Evolutionary conservation across 2,329 filamentous ascomycete species (phyloP), one percentile per base, ranked within the genome.

Genomic region (Clarireedia hainanense): DNA sequence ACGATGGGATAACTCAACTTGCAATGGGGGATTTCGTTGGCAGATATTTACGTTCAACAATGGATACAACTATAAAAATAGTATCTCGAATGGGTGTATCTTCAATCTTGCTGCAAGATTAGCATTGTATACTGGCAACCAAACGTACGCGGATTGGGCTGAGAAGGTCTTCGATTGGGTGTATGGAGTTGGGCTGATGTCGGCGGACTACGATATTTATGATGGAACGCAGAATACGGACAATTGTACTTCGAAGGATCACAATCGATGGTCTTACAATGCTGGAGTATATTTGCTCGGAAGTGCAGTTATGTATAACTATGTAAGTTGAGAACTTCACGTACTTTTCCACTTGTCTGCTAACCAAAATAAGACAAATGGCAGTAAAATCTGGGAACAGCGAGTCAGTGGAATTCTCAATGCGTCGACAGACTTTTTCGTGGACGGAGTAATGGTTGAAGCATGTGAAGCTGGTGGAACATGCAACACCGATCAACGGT

Each of bases 21-120:
- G 89, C 63, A 76, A 75, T 12, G 89, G 89, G 45, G 89, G 89
- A 14, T 70, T 94, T 50, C 80, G 86, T 57, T 92, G 88, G 88
- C 89, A 95, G 72, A 89, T 94, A 47, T 91, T 86, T 67, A 75
- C 80, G 1, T 89, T 87, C 75, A 91, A 92, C 67, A 81, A 79
- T 40, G 90, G 90, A n/a, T 95, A 84, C 71, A 78, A 84, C 63
- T 90, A 91, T 76, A 92, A 84, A 65, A 83, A 83, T 59, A 77
- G 79, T 23, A 81, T 83, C 58, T 80, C 80, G 0, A 80, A 82
- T 60, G 80, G 78, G 4, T 79, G 78, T 53, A 80, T 83, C 69
- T 83, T 83, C 67, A 78, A 81, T 49, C 69, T 83, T 10, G 80
- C 77, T 10, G 80, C 87, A 2, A 81, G 88, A 4, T 75, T 91